A percentile compares a stretch with the other conserved stretches of the same genome.
These are phyloP conservation scores for Carallia brachiata DNA, from an alignment of 345 rosid genomes.

Conservation along the genomic window DNA sequence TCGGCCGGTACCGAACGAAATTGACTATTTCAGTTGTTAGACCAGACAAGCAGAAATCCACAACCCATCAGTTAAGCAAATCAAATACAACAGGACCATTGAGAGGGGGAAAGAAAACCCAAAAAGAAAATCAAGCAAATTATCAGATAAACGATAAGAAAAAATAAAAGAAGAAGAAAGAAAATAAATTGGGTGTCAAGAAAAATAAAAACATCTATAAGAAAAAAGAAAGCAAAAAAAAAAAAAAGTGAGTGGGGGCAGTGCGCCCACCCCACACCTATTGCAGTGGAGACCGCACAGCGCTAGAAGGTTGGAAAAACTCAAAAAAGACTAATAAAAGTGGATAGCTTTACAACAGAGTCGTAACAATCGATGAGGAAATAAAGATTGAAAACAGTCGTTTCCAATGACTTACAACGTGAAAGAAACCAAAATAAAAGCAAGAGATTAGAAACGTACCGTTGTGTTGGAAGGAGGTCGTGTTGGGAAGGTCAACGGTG, in stretches of 20 bases:
- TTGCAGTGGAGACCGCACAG: constrained; percentile 21
- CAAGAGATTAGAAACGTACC: constrained; percentile 25
- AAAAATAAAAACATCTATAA: background rate
- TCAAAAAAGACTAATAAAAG: background rate
- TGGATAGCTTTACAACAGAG: background rate
- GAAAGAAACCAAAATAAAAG: background rate
- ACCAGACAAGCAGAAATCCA: too few species aligned
- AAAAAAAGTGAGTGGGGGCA: background rate
- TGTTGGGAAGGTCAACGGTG: constrained; percentile 21
- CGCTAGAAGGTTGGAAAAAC: background rate
- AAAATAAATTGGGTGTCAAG: background rate
- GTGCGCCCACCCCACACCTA: constrained; percentile 18
- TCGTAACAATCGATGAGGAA: background rate
- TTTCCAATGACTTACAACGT: too few species aligned
- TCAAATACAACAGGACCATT: too few species aligned
- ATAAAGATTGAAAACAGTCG: background rate
- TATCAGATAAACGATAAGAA: background rate
- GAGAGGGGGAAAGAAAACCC: background rate
- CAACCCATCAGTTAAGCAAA: background rate
- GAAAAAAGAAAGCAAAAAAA: background rate
- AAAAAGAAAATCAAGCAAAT: background rate
- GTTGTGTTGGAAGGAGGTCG: constrained; percentile 10
- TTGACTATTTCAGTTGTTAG: too few species aligned
- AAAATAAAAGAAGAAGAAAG: background rate
- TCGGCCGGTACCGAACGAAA: too few species aligned